Evolutionary conservation across 768 basidiomycete species (phyloP).

Genomic region (Termitomyces sp.): DNA sequence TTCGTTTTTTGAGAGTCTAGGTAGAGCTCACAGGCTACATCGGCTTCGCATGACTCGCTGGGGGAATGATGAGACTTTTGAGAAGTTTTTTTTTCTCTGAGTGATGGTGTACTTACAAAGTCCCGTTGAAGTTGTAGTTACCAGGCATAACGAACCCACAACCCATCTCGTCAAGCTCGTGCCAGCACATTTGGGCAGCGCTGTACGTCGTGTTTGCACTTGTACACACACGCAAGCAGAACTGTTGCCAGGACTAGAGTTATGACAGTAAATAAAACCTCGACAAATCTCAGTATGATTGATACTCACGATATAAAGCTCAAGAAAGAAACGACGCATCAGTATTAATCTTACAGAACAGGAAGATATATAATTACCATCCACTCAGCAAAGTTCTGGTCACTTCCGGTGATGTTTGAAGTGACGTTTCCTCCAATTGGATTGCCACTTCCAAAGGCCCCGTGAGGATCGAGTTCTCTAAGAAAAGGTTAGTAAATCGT

Average conservation of each 20-base stretch:
- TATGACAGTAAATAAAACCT: background rate
- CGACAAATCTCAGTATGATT: background rate
- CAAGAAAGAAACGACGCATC: background rate
- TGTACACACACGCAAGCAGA: conserved; percentile 38
- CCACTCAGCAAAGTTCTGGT: conserved; percentile 36
- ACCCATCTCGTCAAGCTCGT: conserved; percentile 41
- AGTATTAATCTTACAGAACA: background rate
- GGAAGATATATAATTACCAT: conserved; percentile 24
- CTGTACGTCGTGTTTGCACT: conserved; percentile 39
- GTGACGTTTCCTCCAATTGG: conserved; percentile 44
- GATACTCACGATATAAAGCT: conserved; percentile 28
- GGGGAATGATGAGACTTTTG: background rate
- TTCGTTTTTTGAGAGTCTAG: background rate
- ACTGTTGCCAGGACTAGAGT: conserved; percentile 28
- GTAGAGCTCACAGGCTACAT: conserved; percentile 31
- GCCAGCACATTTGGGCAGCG: conserved; percentile 39
- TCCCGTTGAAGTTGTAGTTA: conserved; percentile 36
- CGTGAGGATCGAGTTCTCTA: conserved; percentile 42
- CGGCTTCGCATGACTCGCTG: conserved; percentile 39
- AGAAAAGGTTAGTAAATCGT: background rate
- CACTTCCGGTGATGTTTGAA: conserved; percentile 33
- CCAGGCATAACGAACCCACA: conserved; percentile 44
- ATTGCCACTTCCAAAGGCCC: conserved; percentile 34
- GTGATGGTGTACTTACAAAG: conserved; percentile 26
- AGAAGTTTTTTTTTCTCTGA: too few species aligned